These are phyloP conservation scores for Trypanosoma platydactyli DNA, from an alignment of 208 protist species.

Conservation along the genomic window DNA sequence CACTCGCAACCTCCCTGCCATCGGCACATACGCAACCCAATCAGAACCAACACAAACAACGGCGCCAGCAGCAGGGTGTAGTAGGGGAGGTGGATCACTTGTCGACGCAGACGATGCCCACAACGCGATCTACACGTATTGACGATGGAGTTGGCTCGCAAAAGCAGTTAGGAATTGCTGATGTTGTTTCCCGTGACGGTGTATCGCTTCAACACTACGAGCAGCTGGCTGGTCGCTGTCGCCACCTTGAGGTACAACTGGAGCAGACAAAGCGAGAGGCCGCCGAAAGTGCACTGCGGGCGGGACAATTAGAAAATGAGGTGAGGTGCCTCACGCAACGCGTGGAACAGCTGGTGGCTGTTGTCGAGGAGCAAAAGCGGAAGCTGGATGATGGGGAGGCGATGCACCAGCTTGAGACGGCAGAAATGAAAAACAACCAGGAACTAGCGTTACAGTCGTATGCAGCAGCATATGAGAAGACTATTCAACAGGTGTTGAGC, in stretches of 20 bases:
- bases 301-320: slow-evolving; percentile 37
- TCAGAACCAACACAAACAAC: slow-evolving; percentile 8
- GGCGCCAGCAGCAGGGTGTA: background rate
- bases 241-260: slow-evolving; percentile 20
- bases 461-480: slow-evolving; percentile 53
- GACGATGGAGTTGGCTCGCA: background rate
- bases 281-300: slow-evolving; percentile 28
- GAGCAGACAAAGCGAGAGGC: slow-evolving; percentile 20
- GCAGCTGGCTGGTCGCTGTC: slow-evolving; percentile 21
- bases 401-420: slow-evolving; percentile 44
- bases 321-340: slow-evolving; percentile 38
- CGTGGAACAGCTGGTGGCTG: slow-evolving; percentile 45
- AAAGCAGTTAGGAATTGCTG: background rate
- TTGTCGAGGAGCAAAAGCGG: slow-evolving; percentile 44
- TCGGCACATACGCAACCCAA: background rate
- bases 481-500: slow-evolving; percentile 47
- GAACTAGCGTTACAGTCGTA: slow-evolving; percentile 40
- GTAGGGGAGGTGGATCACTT: background rate
- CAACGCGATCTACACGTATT: background rate
- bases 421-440: slow-evolving; percentile 44
- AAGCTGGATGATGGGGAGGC: slow-evolving; percentile 38
- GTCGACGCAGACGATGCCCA: background rate
- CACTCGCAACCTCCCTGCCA: slow-evolving; percentile 4
- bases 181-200: background rate
- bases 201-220: slow-evolving; percentile 31